Conservation (phyloP, 2,329 filamentous ascomycete genomes). For the Microcyclospora pomicola region DNA sequence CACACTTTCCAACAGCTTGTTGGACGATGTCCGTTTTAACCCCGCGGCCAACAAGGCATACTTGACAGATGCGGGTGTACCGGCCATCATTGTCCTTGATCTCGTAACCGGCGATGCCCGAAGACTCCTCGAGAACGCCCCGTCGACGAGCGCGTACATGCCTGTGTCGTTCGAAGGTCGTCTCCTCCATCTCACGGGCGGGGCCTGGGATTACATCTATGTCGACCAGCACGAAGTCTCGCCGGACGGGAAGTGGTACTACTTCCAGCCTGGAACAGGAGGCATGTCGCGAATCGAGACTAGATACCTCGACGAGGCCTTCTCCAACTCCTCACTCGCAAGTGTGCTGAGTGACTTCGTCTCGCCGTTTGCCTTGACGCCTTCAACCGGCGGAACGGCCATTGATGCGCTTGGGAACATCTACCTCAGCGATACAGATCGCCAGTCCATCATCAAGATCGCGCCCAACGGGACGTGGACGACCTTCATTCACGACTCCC, state of each 20-base stretch:
- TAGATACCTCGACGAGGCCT: slow-evolving; percentile 19
- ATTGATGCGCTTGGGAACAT: slow-evolving; percentile 27
- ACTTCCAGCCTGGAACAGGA: slow-evolving; percentile 26
- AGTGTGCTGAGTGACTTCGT: slow-evolving; percentile 13
- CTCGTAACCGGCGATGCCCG: slow-evolving; percentile 12
- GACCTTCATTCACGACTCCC: slow-evolving; percentile 15
- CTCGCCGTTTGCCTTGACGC: slow-evolving; percentile 22
- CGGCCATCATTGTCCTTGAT: slow-evolving; percentile 17
- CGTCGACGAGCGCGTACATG: slow-evolving; percentile 15
- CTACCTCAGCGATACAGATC: slow-evolving; percentile 24
- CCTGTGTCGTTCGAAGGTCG: slow-evolving; percentile 21
- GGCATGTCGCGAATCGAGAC: slow-evolving; percentile 25
- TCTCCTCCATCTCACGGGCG: slow-evolving; percentile 12
- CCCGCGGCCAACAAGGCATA: slow-evolving; percentile 15
- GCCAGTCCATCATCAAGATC: slow-evolving; percentile 16
- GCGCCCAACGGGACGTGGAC: slow-evolving; percentile 17
- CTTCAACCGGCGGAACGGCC: slow-evolving; percentile 25
- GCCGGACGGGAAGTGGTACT: slow-evolving; percentile 24
- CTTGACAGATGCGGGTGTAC: slow-evolving; percentile 16
- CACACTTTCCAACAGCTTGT: slow-evolving; percentile 16
- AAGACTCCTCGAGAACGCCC: slow-evolving; percentile 18
- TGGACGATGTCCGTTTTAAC: slow-evolving; percentile 28
- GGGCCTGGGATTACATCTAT: slow-evolving; percentile 14
- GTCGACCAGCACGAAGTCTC: slow-evolving; percentile 29
- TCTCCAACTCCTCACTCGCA: slow-evolving; percentile 21